Evolutionary conservation across 1,284 basidiomycete genomes (phyloP).

Genomic region (Singerocomus inundabilis): DNA sequence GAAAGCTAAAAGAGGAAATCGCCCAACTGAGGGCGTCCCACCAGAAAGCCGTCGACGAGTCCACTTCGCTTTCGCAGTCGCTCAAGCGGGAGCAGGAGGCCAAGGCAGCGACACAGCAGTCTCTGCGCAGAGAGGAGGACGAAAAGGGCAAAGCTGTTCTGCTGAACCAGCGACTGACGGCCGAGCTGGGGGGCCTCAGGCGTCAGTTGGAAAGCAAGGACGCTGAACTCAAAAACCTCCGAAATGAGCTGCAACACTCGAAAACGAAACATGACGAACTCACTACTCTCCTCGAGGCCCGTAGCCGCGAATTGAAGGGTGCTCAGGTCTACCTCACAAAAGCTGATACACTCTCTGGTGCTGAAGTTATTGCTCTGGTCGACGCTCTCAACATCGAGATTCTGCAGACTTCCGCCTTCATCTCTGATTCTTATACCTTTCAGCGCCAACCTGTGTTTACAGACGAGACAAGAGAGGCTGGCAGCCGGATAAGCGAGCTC

Average conservation of each 20-base stretch:
- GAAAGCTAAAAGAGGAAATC: conserved; percentile 17
- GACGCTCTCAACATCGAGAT: conserved; percentile 50
- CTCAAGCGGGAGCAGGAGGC: conserved; percentile 20
- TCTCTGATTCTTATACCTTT: conserved; percentile 46
- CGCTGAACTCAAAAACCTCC: conserved; percentile 24
- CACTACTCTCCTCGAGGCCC: conserved; percentile 39
- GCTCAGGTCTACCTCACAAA: conserved; percentile 47
- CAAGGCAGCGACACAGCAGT: conserved; percentile 11
- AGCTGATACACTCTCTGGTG: conserved; percentile 44
- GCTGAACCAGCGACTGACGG: conserved; percentile 14
- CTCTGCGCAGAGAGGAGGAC: conserved; percentile 21
- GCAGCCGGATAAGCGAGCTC: conserved; percentile 34
- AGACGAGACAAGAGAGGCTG: conserved; percentile 34
- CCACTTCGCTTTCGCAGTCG: conserved; percentile 6
- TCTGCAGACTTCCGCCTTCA: conserved; percentile 45
- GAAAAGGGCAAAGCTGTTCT: conserved; percentile 16
- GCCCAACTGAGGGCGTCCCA: conserved; percentile 6
- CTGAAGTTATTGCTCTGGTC: conserved; percentile 46
- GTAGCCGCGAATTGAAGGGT: conserved; percentile 44
- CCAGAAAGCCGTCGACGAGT: conserved; percentile 12
- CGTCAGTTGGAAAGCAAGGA: conserved; percentile 28
- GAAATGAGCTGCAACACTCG: conserved; percentile 29
- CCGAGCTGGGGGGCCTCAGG: conserved; percentile 17
- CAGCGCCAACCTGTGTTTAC: conserved; percentile 25
- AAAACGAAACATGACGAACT: conserved; percentile 32